These are phyloP conservation scores for Thelephora ganbajun DNA, from an alignment of 768 basidiomycete genomes.

Conservation along the genomic window DNA sequence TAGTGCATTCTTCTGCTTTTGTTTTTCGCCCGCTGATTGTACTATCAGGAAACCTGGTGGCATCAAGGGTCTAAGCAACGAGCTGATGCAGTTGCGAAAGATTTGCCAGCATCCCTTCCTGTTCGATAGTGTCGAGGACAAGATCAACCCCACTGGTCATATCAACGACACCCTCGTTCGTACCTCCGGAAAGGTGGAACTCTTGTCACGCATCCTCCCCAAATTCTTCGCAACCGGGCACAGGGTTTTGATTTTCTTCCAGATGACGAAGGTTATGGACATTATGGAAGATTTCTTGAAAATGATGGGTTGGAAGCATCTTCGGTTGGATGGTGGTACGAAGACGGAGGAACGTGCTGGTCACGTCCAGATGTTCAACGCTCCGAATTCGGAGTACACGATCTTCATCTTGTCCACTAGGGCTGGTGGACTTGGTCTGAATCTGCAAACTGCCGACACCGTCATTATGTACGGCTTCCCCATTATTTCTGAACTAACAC, in stretches of 20 bases:
- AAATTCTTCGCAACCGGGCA: constrained; percentile 91
- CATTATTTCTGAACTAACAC: neutral
- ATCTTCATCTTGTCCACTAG: constrained; percentile 91
- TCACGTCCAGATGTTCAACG: constrained; percentile 80
- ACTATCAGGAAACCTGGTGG: constrained; percentile 48
- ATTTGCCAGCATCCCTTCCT: constrained; percentile 97
- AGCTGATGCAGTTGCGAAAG: constrained; percentile 96
- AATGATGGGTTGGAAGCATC: constrained; percentile 73
- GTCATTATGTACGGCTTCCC: constrained; percentile 66
- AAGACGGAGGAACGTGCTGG: constrained; percentile 91
- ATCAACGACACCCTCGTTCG: constrained; percentile 81
- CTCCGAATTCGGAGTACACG: constrained; percentile 73
- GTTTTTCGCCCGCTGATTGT: neutral
- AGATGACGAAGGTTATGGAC: constrained; percentile 99
- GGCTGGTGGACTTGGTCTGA: constrained; percentile 87
- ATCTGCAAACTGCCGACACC: constrained; percentile 92
- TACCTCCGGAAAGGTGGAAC: constrained; percentile 85
- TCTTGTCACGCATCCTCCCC: constrained; percentile 82
- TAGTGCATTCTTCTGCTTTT: constrained; percentile 19
- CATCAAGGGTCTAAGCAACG: constrained; percentile 85
- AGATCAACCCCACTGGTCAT: constrained; percentile 69
- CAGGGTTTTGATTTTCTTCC: constrained; percentile 98
- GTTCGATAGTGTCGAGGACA: constrained; percentile 91
- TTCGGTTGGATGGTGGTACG: constrained; percentile 91
- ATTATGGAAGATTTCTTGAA: constrained; percentile 94